These are phyloP conservation scores for Pisolithus marmoratus DNA, from an alignment of 768 basidiomycete genomes.

Conservation along the genomic window DNA sequence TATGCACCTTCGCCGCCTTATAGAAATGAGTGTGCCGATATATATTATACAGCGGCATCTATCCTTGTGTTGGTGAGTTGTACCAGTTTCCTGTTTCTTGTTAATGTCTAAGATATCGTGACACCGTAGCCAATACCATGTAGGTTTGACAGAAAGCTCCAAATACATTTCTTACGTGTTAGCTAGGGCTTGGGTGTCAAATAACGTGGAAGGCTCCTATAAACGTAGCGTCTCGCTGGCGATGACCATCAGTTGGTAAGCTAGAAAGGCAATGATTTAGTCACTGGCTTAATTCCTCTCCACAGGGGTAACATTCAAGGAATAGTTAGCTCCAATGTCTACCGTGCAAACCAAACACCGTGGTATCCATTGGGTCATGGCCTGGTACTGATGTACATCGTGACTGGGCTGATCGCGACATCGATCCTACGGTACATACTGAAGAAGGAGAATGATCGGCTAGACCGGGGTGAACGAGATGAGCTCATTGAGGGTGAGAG, in stretches of 20 bases:
- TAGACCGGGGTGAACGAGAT: conserved; percentile 63
- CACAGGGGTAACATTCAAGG: conserved; percentile 67
- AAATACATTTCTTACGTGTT: conserved; percentile 2
- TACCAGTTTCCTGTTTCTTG: not conserved
- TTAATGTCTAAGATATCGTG: not conserved
- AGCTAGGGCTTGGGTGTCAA: conserved; percentile 49
- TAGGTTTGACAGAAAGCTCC: conserved; percentile 20
- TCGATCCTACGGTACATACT: conserved; percentile 37
- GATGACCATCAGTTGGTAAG: conserved; percentile 63
- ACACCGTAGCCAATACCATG: conserved; percentile 54
- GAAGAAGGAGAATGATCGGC: conserved; percentile 54
- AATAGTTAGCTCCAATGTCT: conserved; percentile 77
- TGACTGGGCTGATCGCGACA: conserved; percentile 50
- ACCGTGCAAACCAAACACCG: conserved; percentile 59
- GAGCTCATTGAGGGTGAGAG: conserved; percentile 48
- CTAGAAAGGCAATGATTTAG: not conserved
- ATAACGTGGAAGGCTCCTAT: conserved; percentile 72
- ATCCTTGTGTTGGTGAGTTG: conserved; percentile 61
- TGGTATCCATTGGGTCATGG: conserved; percentile 62
- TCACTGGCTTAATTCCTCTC: not conserved
- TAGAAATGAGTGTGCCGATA: not conserved
- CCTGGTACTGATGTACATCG: conserved; percentile 69
- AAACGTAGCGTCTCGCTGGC: conserved; percentile 68
- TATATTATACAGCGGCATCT: conserved; percentile 61
- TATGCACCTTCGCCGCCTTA: not conserved